Percentiles rank a stretch among this genome's conserved stretches.
These are phyloP conservation scores for Drosera capensis DNA, from an alignment of 148 eudicot species.

Conservation along the genomic window DNA sequence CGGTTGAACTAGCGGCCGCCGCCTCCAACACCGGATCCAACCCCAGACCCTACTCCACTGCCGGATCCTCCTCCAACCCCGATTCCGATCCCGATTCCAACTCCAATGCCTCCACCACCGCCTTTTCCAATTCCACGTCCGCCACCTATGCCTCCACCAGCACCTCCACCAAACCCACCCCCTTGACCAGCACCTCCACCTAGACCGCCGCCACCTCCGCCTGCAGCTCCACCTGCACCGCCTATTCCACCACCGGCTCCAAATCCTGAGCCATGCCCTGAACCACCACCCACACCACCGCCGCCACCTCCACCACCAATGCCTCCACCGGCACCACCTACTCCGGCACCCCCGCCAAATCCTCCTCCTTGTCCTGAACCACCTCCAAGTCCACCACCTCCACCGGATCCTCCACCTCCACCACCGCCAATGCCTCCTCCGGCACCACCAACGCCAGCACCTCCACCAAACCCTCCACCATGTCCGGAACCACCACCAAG, in stretches of 20 bases:
- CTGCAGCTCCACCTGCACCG: neutral
- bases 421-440: conserved; percentile 4
- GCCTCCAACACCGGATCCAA: neutral
- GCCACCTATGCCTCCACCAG: no score
- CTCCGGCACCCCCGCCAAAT: neutral
- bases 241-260: neutral
- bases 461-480: neutral
- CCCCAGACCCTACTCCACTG: neutral
- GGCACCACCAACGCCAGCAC: neutral
- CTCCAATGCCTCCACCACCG: no score
- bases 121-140: no score
- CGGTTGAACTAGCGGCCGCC: no score
- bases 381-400: conserved; percentile 3
- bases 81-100: no score
- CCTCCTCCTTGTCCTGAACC: conserved; percentile 5
- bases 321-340: neutral
- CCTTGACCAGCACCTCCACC: no score
- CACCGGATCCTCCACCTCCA: no score
- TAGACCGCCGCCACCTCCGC: no score
- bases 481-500: neutral
- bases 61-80: no score
- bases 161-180: no score
- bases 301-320: neutral
- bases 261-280: neutral
- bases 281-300: neutral